phyloP scores from a whole-genome alignment of 805 yeast species.

The Cyberlindnera nakhonratchasimensis region DNA sequence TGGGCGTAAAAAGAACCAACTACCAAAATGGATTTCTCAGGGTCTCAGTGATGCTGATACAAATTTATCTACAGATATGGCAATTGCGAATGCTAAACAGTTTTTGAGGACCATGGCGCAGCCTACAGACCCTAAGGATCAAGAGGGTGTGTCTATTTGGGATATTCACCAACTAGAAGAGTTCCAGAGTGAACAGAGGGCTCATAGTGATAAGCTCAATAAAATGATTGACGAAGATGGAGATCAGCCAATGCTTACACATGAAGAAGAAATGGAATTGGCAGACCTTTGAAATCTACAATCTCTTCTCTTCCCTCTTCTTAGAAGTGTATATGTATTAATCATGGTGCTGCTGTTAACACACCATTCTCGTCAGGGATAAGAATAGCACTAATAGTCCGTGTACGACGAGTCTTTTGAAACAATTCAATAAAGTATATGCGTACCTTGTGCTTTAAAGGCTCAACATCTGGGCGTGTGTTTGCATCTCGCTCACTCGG shows the following conservation, averaged over 20 bases:
- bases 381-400: no score
- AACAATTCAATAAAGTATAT: no score
- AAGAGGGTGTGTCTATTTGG: conserved; percentile 95
- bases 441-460: no score
- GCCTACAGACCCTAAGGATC: conserved; percentile 84
- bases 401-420: no score
- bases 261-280: conserved; percentile 26
- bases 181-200: conserved; percentile 52
- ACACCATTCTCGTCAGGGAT: no score
- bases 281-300: conserved; percentile 17
- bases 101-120: conserved; percentile 92
- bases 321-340: no score
- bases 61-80: conserved; percentile 95
- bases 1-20: conserved; percentile 75
- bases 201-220: conserved; percentile 12
- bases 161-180: conserved; percentile 60
- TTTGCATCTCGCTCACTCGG: no score
- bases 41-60: conserved; percentile 89
- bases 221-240: conserved; percentile 26
- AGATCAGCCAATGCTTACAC: conserved; percentile 27
- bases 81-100: conserved; percentile 89
- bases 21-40: conserved; percentile 97
- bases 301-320: no score
- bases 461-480: no score
- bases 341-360: no score